Evolutionary conservation across 495 filamentous ascomycete species (phyloP), one percentile per base, ranked within the genome.

Genomic region (Physcia stellaris): DNA sequence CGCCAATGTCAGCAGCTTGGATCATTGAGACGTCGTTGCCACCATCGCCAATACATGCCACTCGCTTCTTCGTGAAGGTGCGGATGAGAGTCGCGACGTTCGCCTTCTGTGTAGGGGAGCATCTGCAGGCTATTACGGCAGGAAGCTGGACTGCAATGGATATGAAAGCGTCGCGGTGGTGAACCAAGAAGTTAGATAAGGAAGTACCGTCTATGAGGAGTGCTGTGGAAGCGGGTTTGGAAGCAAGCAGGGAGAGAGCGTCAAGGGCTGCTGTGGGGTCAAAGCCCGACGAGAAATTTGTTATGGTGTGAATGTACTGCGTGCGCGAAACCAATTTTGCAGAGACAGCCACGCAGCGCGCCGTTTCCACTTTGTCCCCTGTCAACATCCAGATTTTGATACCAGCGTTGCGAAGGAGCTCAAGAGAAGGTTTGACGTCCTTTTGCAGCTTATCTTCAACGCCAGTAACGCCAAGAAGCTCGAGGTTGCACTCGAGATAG

Each of bases 381-480:
- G 92, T 99, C 50, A 99, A 64, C 92, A 99, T 99, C 92, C 92
- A 99, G 39, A 96, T 94, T 60, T 94, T 95, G 54, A 99, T 84
- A n/a, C 92, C 92, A 6, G 92, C 92, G 54, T 99, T 96, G 42
- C 92, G 82, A 30, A 99, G 75, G 11, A 96, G 69, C 52, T 99
- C 92, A 5, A 99, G 70, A 1, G 83, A 88, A 3, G 87, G 80
- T 52, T 95, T 96, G 52, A 99, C 92, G 59, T 94, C 85, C 37
- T 74, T 73, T 55, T 99, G 92, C 17, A 99, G 66, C 44, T 92
- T 92, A 56, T 99, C 92, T 55, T 99, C 92, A 1, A 99, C 92
- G 39, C 92, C 92, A 1, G 92, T 99, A 11, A 99, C 87, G 10
- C 92, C 92, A 2, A 95, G 70, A 16, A 99, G 70, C 53, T 96